Conservation (phyloP, 148 eudicot genomes). For the Rhododendron molle region DNA sequence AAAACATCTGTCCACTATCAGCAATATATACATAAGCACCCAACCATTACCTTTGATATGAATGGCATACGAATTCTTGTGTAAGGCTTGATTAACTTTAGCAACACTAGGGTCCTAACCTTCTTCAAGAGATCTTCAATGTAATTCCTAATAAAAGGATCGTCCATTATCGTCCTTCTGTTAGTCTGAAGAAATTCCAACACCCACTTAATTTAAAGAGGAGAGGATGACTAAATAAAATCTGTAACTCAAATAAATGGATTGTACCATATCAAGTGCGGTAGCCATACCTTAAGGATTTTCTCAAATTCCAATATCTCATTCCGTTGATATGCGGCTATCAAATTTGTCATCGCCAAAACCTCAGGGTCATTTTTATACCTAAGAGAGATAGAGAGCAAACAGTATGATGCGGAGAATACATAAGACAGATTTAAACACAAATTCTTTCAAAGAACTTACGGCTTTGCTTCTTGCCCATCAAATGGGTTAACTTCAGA, state of each 20-base stretch:
- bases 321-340: conserved; percentile 94
- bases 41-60: conserved; percentile 71
- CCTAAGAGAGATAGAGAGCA: conserved; percentile 28
- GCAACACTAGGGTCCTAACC: conserved; percentile 94
- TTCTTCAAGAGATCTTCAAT: conserved; percentile 95
- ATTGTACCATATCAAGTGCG: not conserved
- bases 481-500: conserved; percentile 96
- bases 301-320: conserved; percentile 95
- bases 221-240: not conserved
- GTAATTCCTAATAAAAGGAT: conserved; percentile 85
- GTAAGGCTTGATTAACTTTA: conserved; percentile 94
- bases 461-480: conserved; percentile 99
- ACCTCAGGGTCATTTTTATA: conserved; percentile 97
- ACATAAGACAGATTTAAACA: not conserved
- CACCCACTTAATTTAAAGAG: not conserved
- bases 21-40: not conserved
- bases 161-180: conserved; percentile 94
- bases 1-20: not conserved
- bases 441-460: conserved; percentile 23
- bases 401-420: not conserved
- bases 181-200: conserved; percentile 50
- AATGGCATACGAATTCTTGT: conserved; percentile 95
- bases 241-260: not conserved
- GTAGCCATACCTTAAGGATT: conserved; percentile 66
- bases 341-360: conserved; percentile 91